phyloP scores from a whole-genome alignment of 2,329 filamentous ascomycete genomes.

The Rhytidhysteron rufulum region DNA sequence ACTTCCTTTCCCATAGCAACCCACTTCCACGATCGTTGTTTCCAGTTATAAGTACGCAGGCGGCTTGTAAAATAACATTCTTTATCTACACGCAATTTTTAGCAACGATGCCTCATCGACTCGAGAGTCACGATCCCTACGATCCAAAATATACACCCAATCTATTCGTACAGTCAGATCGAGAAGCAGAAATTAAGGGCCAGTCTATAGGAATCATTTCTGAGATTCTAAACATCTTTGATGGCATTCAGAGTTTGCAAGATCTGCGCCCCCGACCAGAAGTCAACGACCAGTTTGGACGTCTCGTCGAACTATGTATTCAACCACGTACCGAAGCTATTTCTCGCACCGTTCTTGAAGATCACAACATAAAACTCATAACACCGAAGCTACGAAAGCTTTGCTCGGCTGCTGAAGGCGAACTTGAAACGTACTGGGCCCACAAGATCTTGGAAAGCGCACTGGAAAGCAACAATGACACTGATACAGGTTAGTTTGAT shows the following conservation, averaged over 20 bases:
- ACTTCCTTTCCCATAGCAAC: not conserved
- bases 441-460: constrained; percentile 24
- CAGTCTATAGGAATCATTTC: not conserved
- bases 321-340: constrained; percentile 17
- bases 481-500: too few species aligned
- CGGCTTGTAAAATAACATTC: too few species aligned
- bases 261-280: constrained; percentile 27
- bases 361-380: constrained; percentile 28
- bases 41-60: too few species aligned
- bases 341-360: constrained; percentile 23
- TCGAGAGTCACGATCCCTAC: too few species aligned
- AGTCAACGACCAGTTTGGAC: constrained; percentile 34
- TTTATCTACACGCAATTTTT: too few species aligned
- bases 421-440: constrained; percentile 46
- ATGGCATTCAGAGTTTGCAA: not conserved
- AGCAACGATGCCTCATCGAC: not conserved
- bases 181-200: not conserved
- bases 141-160: too few species aligned
- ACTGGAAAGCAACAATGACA: too few species aligned
- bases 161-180: not conserved
- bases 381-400: constrained; percentile 38
- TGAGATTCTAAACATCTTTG: not conserved
- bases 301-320: constrained; percentile 37
- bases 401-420: constrained; percentile 44
- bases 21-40: not conserved